Evolutionary conservation across 148 eudicot species (phyloP).

Genomic region (Cornus suecica): DNA sequence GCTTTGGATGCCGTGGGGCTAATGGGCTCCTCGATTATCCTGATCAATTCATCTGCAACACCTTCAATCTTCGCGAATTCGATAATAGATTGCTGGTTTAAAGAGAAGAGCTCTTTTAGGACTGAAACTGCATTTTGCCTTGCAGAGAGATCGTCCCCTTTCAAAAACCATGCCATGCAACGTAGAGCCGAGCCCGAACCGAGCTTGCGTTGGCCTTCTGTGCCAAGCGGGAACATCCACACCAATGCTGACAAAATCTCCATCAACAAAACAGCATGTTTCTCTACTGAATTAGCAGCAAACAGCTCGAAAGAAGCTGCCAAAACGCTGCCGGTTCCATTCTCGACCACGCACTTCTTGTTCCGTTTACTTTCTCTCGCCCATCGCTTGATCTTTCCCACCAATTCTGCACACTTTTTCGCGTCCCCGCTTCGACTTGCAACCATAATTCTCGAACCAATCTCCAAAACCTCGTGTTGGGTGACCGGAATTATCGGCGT

Average conservation of each 20-base stretch:
- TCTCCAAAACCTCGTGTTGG: constrained; percentile 37
- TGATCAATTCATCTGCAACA: constrained; percentile 37
- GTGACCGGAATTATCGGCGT: constrained; percentile 67
- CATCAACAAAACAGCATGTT: constrained; percentile 28
- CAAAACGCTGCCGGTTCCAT: constrained; percentile 37
- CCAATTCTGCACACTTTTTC: constrained; percentile 28
- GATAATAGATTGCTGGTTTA: constrained; percentile 15
- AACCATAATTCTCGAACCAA: constrained; percentile 27
- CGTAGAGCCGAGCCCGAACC: constrained; percentile 37
- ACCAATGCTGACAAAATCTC: constrained; percentile 41
- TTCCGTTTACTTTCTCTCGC: constrained; percentile 69
- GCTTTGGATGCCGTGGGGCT: constrained; percentile 55
- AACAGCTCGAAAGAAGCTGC: constrained; percentile 42
- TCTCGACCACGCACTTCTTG: constrained; percentile 37
- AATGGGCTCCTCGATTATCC: constrained; percentile 50
- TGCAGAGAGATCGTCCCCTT: constrained; percentile 36
- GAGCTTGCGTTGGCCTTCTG: constrained; percentile 32
- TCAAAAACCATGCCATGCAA: constrained; percentile 53
- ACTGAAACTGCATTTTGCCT: constrained; percentile 41
- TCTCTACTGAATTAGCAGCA: constrained; percentile 25
- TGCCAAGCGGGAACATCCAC: constrained; percentile 37
- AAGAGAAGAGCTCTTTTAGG: constrained; percentile 41
- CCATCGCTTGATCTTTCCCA: constrained; percentile 32
- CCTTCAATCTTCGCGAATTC: constrained; percentile 37
- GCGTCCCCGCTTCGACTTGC: constrained; percentile 13